Evolutionary conservation across 495 filamentous ascomycete species (phyloP), one percentile per base, ranked within the genome.

Genomic region (Astrothelium subdiscretum): DNA sequence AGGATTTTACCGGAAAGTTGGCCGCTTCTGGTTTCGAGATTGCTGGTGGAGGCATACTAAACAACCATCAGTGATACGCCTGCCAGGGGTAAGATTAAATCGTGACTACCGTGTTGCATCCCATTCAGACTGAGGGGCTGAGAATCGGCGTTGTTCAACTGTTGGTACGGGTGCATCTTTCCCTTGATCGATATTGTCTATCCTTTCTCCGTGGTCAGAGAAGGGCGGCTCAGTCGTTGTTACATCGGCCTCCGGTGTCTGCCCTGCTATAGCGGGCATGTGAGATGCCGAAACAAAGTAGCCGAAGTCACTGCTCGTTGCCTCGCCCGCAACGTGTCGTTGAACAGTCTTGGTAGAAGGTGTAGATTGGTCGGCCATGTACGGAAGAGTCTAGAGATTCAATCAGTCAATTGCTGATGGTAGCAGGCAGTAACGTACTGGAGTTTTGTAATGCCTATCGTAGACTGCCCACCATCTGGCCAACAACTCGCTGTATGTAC

Each of bases 401-500:
- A 22, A n/a, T 59, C 27, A 62, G 20, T 60, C 57, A n/a, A 11
- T 26, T 12, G 8, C 15, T 29, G 8, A 29, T 8, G 3, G 20
- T 54, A 10, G 20, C 8, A 54, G 3, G 48, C 5, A 8, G 15
- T 59, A 38, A 77, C 79, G 72, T 69, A 85, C 84, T 35, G 78
- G 71, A 64, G 75, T 73, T 59, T 80, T 78, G 70, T 89, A 91
- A 74, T 97, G 90, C 63, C 81, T 81, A 74, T 97, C 92, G 70
- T 91, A 96, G 43, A 95, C 85, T 26, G 88, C 83, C 91, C 91
- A 97, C 92, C 94, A 98, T 63, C 82, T 80, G 42, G 84, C 84
- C 42, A 88, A 69, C 74, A 96, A 84, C 71, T 95, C 85, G 70
- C 90, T 85, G 68, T 89, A 92, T 2, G 88, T 87, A 22, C 79